Conservation (phyloP, 2,329 filamentous ascomycete genomes). For the Pseudogymnoascus sp. region DNA sequence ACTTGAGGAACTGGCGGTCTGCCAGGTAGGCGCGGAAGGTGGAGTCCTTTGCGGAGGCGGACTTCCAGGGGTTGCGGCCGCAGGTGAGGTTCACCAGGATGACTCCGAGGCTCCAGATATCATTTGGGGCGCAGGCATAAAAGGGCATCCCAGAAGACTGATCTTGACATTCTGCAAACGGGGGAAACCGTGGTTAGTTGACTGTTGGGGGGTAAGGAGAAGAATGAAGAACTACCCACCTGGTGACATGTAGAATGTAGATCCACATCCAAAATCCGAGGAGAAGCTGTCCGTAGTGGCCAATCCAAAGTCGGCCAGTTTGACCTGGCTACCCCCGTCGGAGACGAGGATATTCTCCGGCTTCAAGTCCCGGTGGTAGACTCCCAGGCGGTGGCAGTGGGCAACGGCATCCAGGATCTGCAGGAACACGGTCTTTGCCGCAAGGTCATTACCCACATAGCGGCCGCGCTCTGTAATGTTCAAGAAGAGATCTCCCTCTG, state of each 20-base stretch:
- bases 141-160: slow-evolving; percentile 64
- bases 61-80: slow-evolving; percentile 98
- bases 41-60: slow-evolving; percentile 84
- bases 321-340: slow-evolving; percentile 79
- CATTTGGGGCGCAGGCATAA: slow-evolving; percentile 90
- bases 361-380: slow-evolving; percentile 96
- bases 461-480: slow-evolving; percentile 94
- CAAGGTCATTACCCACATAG: slow-evolving; percentile 84
- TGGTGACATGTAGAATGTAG: slow-evolving; percentile 99
- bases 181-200: slow-evolving; percentile 23
- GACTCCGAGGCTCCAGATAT: slow-evolving; percentile 96
- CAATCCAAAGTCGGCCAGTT: slow-evolving; percentile 94
- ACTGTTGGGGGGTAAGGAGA: slow-evolving; percentile 11
- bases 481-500: slow-evolving; percentile 91
- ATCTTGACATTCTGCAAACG: slow-evolving; percentile 70
- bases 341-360: slow-evolving; percentile 95
- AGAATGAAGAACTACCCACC: slow-evolving; percentile 50
- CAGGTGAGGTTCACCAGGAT: slow-evolving; percentile 96
- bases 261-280: slow-evolving; percentile 94
- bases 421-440: slow-evolving; percentile 81
- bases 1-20: slow-evolving; percentile 79
- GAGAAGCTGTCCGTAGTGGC: slow-evolving; percentile 78
- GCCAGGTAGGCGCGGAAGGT: slow-evolving; percentile 87
- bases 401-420: slow-evolving; percentile 95
- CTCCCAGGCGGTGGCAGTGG: slow-evolving; percentile 85